Evolutionary conservation across 306 rosid genomes (phyloP), one percentile per base, ranked within the genome.

Genomic region (Rubus idaeus): DNA sequence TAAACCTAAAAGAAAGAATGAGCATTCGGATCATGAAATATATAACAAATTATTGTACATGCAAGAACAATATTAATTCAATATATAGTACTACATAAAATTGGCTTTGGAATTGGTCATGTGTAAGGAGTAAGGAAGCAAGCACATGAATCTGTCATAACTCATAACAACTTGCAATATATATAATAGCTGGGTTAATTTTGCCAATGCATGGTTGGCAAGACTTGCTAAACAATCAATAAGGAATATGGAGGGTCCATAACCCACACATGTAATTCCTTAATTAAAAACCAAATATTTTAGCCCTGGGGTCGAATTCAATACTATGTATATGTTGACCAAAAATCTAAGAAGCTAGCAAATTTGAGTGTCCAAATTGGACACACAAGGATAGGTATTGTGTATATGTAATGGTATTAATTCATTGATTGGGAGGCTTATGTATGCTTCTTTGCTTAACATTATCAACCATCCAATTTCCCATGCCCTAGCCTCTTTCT

Each of bases 351-450:
- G 35, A 53, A 53, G 23, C 35, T 20, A 6, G 62, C 62, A 3
- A 56, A 56, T n/a, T 40, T 30, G 20, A 39, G 14, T 4, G 62
- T 73, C 70, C 78, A 45, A 74, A 47, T 74, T 61, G 49, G 60
- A 26, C 45, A 46, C 46, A 10, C 68, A 18, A 3, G 14, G 69
- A 30, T 44, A 42, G 35, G 10, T 67, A 20, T n/a, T 5, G 71
- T 42, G 18, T 20, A 57, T 62, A 37, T 21, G 17, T 57, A 35
- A 35, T 30, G n/a, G 68, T 63, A 60, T 26, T 26, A 60, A 16
- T 47, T 45, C 20, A 61, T 74, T 46, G 12, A 65, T 39, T 17
- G 57, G 70, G 60, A 17, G n/a, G 23, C 16, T 40, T 65, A 17
- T 65, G 49, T 8, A 18, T 26, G 26, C 53, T 60, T 74, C 68